A percentile compares a stretch with the other conserved stretches of the same genome.
Conservation (phyloP, 129 eudicot species). For the Daucus carota region DNA sequence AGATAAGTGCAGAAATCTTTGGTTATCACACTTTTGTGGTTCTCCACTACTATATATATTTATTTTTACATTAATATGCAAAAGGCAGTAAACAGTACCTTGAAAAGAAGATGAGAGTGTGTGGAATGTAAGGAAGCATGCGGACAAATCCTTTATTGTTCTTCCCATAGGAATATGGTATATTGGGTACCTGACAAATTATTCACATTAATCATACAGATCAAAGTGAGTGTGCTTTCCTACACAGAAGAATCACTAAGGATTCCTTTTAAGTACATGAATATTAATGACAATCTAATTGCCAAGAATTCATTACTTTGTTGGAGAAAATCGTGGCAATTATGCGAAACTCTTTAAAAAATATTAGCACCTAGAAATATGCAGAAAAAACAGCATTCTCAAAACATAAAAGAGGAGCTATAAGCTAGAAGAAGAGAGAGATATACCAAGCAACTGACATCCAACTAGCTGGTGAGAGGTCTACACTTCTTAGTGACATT, state of each 20-base stretch:
- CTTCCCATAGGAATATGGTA: constrained; percentile 94
- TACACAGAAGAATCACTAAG: too few relatives aligned
- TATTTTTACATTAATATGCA: too few relatives aligned
- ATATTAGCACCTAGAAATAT: neutral
- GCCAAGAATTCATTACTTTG: neutral
- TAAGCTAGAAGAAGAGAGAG: neutral
- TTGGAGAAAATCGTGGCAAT: neutral
- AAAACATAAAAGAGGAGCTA: neutral
- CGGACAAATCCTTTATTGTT: constrained; percentile 82
- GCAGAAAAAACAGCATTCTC: neutral
- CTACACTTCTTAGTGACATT: constrained; percentile 69
- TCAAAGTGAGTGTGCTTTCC: neutral
- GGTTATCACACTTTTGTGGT: neutral
- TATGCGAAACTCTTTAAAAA: neutral
- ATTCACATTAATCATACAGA: constrained; percentile 6
- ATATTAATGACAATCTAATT: neutral
- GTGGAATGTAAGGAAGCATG: constrained; percentile 92
- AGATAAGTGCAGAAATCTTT: too few relatives aligned
- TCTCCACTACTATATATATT: neutral
- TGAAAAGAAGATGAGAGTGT: constrained; percentile 94
- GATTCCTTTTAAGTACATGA: neutral
- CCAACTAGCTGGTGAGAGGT: constrained; percentile 89
- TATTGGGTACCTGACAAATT: constrained; percentile 70
- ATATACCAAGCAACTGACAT: constrained; percentile 73
- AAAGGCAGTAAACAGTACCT: constrained; percentile 28